These are phyloP conservation scores for Suhomyces bolitotheri DNA, from an alignment of 1,139 yeast genomes.

Conservation along the genomic window DNA sequence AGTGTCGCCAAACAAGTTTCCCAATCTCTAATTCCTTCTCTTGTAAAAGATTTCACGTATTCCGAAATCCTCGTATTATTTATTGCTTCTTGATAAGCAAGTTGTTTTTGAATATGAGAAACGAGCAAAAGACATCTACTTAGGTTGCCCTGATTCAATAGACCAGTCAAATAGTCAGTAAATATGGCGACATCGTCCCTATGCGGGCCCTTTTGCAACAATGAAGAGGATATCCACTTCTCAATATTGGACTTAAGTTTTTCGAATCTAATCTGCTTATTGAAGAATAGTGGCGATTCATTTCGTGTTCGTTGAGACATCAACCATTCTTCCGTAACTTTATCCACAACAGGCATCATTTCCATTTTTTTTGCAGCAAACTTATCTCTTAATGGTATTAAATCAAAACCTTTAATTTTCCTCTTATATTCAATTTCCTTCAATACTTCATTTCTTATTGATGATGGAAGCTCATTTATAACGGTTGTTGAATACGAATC, in stretches of 20 bases:
- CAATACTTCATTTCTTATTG: slow-evolving; percentile 41
- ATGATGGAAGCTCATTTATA: slow-evolving; percentile 49
- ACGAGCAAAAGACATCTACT: slow-evolving; percentile 27
- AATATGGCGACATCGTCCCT: slow-evolving; percentile 52
- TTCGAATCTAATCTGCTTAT: slow-evolving; percentile 28
- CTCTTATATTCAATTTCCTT: slow-evolving; percentile 39
- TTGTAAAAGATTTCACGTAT: background rate
- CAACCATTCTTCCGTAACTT: slow-evolving; percentile 30
- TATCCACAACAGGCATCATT: slow-evolving; percentile 18
- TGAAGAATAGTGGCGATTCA: slow-evolving; percentile 37
- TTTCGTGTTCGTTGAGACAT: slow-evolving; percentile 22
- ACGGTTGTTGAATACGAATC: slow-evolving; percentile 41
- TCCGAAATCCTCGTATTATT: background rate
- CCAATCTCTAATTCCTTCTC: slow-evolving; percentile 28
- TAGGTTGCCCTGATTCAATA: slow-evolving; percentile 22
- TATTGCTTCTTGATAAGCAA: slow-evolving; percentile 20
- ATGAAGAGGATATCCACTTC: slow-evolving; percentile 51
- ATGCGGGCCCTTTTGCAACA: slow-evolving; percentile 57
- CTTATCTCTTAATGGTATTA: slow-evolving; percentile 34
- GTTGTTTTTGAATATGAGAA: slow-evolving; percentile 18
- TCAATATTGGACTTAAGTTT: slow-evolving; percentile 39
- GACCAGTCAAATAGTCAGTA: slow-evolving; percentile 23
- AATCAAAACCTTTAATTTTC: slow-evolving; percentile 29
- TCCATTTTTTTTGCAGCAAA: slow-evolving; percentile 23
- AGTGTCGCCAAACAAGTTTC: slow-evolving; percentile 13